phyloP scores from a whole-genome alignment of 805 yeast genomes.

The Tetrapisispora namnaoensis region DNA sequence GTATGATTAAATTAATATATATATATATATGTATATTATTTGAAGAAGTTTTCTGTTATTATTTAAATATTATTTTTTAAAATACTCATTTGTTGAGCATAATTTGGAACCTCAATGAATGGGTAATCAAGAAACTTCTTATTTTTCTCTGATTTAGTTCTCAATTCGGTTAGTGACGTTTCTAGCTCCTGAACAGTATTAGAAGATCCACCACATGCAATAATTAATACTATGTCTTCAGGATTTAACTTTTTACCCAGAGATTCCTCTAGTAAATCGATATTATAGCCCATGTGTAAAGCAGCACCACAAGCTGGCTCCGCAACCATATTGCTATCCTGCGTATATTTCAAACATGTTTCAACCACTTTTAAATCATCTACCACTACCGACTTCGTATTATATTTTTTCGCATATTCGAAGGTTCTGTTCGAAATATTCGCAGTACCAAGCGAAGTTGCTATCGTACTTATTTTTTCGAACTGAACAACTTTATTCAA shows the following conservation, averaged over 20 bases:
- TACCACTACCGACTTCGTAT: slow-evolving; percentile 35
- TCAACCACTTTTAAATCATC: slow-evolving; percentile 48
- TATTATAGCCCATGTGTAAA: slow-evolving; percentile 41
- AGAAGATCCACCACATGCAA: slow-evolving; percentile 51
- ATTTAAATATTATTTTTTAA: background rate
- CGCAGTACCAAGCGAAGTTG: slow-evolving; percentile 56
- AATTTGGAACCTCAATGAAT: background rate
- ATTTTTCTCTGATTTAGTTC: background rate
- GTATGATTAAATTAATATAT: no score
- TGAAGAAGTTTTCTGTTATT: background rate
- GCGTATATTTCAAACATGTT: slow-evolving; percentile 42
- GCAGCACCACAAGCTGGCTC: slow-evolving; percentile 76
- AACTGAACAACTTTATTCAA: slow-evolving; percentile 37
- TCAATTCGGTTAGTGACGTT: slow-evolving; percentile 4
- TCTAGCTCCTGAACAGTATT: slow-evolving; percentile 27
- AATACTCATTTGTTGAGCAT: background rate
- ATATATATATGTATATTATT: no score
- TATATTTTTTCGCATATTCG: slow-evolving; percentile 33
- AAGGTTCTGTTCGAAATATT: slow-evolving; percentile 44
- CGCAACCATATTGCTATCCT: slow-evolving; percentile 41
- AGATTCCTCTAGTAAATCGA: slow-evolving; percentile 9
- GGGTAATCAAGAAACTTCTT: background rate
- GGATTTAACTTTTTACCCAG: slow-evolving; percentile 10
- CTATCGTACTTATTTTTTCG: slow-evolving; percentile 42
- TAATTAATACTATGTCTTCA: slow-evolving; percentile 41